Conservation (phyloP, 2,329 filamentous ascomycete genomes). For the Apiospora rasikravindrae region DNA sequence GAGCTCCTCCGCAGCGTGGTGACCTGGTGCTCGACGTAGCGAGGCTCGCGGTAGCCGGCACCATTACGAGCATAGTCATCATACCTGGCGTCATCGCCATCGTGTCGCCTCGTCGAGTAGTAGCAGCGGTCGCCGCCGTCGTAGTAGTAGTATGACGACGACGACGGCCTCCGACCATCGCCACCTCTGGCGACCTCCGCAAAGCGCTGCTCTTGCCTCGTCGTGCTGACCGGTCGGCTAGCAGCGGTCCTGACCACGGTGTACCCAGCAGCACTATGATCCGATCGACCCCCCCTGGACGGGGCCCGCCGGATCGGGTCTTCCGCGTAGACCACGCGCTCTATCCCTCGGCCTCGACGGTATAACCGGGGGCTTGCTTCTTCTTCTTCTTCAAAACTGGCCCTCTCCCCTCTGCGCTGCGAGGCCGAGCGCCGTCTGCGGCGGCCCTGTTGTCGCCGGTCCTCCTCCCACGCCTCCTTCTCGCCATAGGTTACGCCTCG, state of each 20-base stretch:
- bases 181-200: no score
- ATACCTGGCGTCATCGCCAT: not conserved
- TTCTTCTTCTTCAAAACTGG: not conserved
- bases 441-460: not conserved
- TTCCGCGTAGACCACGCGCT: not conserved
- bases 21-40: not conserved
- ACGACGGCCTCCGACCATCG: not conserved
- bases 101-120: not conserved
- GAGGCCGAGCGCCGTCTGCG: not conserved
- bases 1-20: not conserved
- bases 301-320: not conserved
- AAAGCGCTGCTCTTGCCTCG: not conserved
- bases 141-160: not conserved
- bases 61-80: not conserved
- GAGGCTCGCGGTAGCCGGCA: not conserved
- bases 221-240: not conserved
- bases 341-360: not conserved
- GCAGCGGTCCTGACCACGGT: not conserved
- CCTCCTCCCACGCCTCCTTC: conserved; percentile 43
- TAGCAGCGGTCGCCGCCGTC: not conserved
- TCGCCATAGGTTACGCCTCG: conserved; percentile 45
- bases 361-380: not conserved
- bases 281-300: not conserved
- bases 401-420: not conserved
- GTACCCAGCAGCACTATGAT: not conserved